Base-by-base conservation (phyloP, 495 filamentous ascomycete genomes). In the Xanthoparmelia taractica region DNA sequence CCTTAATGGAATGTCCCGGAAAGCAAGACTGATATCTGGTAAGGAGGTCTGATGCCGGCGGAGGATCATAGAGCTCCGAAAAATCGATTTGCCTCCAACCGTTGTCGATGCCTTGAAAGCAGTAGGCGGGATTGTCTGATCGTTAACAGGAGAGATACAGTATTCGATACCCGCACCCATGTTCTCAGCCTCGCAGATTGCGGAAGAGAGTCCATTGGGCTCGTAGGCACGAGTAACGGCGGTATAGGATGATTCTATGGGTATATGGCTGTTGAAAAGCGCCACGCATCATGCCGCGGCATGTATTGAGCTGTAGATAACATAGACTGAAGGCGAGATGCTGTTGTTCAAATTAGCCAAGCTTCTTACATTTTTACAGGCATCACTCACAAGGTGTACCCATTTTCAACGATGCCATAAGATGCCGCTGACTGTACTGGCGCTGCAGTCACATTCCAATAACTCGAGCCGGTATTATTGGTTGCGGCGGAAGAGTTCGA, bases 311-410 rank as follows among this genome's bases (percentile, higher is more conserved):
- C n/a, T 60, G 29, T 65, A 65, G 4, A 56, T 52, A 17, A 65
- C 63, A 52, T 65, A 65, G 25, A 60, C 63, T 36, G 63, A 65
- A 17, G 63, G 63, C 25, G 57, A 65, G 27, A 60, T 56, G 38
- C 57, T 58, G 18, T 27, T 2, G 27, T 29, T 41, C 57, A 58
- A 8, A 3, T 58, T 8, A 58, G 57, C 57, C 8, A 6, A 43
- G 36, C 23, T 25, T 10, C 57, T 58, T n/a, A 20, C 27, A 15
- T 1, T n/a, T 31, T 31, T 58, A 0, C 7, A 15, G 15, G 2
- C 18, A 41, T 29, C n/a, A 18, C 57, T 58, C 23, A 58, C 57
- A 65, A 65, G 20, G 57, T 61, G n/a, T 56, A 65, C 0, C 58
- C 63, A 25, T 65, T 34, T 10, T 58, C 60, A 4, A 65, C 58